A percentile compares a stretch with the other conserved stretches of the same genome.
Evolutionary conservation across 208 protist species (phyloP).

Genomic region (Acanthamoeba sp.): DNA sequence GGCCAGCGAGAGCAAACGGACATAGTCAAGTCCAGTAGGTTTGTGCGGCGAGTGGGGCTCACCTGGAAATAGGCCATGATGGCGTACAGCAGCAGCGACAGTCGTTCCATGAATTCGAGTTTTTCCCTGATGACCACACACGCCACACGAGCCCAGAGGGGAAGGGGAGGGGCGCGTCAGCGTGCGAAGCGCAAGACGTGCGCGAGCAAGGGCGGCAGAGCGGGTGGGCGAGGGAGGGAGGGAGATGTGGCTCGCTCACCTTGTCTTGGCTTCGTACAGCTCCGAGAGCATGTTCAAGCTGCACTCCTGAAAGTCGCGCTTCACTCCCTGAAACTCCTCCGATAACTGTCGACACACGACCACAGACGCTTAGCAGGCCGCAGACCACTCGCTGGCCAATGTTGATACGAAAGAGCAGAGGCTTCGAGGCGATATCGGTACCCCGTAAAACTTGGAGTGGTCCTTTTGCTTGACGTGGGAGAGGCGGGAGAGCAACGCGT

Average conservation of each 20-base stretch:
- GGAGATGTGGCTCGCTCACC: neutral
- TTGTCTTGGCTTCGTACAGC: neutral
- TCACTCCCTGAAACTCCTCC: neutral
- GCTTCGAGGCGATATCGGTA: neutral
- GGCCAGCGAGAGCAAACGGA: too few species aligned
- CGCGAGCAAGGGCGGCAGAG: neutral
- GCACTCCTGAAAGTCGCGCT: slow-evolving; percentile 24
- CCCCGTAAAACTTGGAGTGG: slow-evolving; percentile 20
- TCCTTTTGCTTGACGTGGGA: slow-evolving; percentile 26
- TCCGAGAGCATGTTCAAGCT: slow-evolving; percentile 22
- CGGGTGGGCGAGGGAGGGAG: neutral
- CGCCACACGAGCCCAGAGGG: too few species aligned
- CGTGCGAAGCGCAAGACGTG: neutral
- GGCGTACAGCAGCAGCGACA: neutral
- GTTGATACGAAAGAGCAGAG: neutral
- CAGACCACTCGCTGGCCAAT: too few species aligned
- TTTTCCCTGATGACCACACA: neutral
- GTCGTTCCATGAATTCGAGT: neutral
- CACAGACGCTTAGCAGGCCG: too few species aligned
- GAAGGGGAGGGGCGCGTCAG: too few species aligned
- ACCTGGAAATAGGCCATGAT: slow-evolving; percentile 10
- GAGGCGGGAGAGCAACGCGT: neutral
- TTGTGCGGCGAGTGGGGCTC: too few species aligned
- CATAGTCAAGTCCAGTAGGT: too few species aligned
- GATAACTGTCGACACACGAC: neutral